Base-by-base conservation (phyloP, 1,139 yeast species). In the Candida sanyaensis region DNA sequence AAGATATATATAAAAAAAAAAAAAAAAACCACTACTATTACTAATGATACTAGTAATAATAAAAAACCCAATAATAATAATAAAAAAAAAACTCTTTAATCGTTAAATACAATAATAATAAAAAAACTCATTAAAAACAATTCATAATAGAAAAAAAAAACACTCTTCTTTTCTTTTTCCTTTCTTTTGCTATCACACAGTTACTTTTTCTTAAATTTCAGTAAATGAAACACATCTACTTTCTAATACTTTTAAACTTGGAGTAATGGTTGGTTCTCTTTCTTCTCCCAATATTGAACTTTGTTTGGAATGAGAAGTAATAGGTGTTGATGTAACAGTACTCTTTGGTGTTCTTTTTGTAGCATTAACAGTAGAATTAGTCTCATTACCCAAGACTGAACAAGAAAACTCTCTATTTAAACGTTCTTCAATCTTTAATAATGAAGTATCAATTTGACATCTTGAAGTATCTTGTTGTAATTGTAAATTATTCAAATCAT, bases 401-500 rank as follows among this genome's bases (percentile, higher is more conserved):
- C 60, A 50, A 37, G 63, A 60, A 49, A 57, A 62, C 39, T 65
- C 67, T 37, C 57, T 52, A 48, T 66, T 66, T 52, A 69, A 60
- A 45, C 61, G 60, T 40, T 64, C 69, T 55, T 66, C 68, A 48
- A 69, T 64, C 53, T 69, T 64, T 31, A 61, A 53, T 47, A 69
- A 52, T 56, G 67, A 66, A 46, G 75, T 61, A 55, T 70, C 70
- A 49, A 68, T 56, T 58, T 72, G 66, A 49, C 66, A 53, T 36
- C 62, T 48, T 28, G 68, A 62, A 11, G 66, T 50, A 51, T 69
- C 73, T 50, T 66, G 66, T 51, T 73, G 77, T 36, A 70, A 55
- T 53, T 65, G 70, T 45, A 73, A 62, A 58, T 73, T 74, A 50
- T 72, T 66, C 57, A 75, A 65, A 56, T 75, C 80, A 51, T 73